These are phyloP conservation scores for Phtheirospermum japonicum DNA, from an alignment of 257 asterid genomes.

Conservation along the genomic window DNA sequence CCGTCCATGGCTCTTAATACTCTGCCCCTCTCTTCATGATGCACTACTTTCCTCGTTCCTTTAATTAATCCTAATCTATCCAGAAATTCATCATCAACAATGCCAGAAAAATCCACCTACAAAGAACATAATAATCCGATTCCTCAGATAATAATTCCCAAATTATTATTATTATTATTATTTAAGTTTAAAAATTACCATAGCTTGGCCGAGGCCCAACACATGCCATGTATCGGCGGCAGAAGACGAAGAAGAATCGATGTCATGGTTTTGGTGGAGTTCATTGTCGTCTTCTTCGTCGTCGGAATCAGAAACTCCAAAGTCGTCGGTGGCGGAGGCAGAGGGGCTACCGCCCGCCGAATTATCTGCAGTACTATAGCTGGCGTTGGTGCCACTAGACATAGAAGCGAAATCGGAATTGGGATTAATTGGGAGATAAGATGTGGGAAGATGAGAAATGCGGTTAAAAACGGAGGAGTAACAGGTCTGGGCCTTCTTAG, in stretches of 20 bases:
- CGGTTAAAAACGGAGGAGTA: constrained; percentile 28
- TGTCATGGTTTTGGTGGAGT: constrained; percentile 24
- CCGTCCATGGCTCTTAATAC: constrained; percentile 95
- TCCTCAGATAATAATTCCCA: not conserved
- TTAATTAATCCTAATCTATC: constrained; percentile 66
- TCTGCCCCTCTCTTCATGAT: constrained; percentile 93
- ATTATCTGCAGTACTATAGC: constrained; percentile 23
- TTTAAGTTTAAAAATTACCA: constrained; percentile 45
- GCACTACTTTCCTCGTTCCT: constrained; percentile 88
- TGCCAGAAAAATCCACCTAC: constrained; percentile 95
- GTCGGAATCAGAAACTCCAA: constrained; percentile 39
- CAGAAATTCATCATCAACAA: constrained; percentile 79
- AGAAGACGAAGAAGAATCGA: constrained; percentile 18
- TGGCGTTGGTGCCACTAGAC: constrained; percentile 41
- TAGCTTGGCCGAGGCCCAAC: constrained; percentile 98
- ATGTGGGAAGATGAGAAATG: constrained; percentile 18
- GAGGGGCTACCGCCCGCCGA: constrained; percentile 23
- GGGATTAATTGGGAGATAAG: constrained; percentile 27
- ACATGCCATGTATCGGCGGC: constrained; percentile 65
- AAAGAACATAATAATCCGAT: not conserved
- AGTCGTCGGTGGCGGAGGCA: constrained; percentile 12
- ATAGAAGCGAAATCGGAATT: constrained; percentile 33
- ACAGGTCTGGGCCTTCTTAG: not conserved
- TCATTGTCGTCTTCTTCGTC: constrained; percentile 42
- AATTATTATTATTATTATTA: too few species aligned